Evolutionary conservation across 176 grass and related monocot genomes (phyloP).

Genomic region (Oryza rufipogon): DNA sequence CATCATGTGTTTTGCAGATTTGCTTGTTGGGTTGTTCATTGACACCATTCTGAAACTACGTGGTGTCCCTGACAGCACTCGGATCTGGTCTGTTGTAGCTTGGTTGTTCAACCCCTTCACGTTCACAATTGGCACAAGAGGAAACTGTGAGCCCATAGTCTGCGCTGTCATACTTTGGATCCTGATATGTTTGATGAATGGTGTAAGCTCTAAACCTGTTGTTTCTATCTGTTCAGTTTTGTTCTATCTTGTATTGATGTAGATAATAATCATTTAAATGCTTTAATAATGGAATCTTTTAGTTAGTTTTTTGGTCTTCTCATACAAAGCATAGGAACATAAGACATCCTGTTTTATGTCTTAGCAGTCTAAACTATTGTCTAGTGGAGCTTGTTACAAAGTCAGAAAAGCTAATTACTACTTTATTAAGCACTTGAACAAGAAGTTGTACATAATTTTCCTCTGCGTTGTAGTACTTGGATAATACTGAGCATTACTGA

Average conservation of each 20-base stretch:
- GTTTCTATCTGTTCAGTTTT: constrained; percentile 15
- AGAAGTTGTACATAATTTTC: neutral
- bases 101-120: constrained; percentile 97
- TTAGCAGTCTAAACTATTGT: neutral
- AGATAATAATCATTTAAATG: constrained; percentile 11
- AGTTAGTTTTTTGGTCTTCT: neutral
- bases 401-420: neutral
- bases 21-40: constrained; percentile 78
- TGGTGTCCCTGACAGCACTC: constrained; percentile 59
- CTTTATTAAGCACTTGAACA: constrained; percentile 4
- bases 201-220: constrained; percentile 76
- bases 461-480: neutral
- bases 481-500: neutral
- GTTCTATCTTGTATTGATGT: constrained; percentile 3
- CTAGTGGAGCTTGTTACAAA: neutral
- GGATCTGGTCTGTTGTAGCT: constrained; percentile 69
- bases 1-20: constrained; percentile 61
- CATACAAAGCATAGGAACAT: neutral
- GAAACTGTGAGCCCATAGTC: constrained; percentile 90
- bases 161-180: constrained; percentile 89
- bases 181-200: constrained; percentile 88
- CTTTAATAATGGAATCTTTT: neutral
- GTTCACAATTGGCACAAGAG: constrained; percentile 92
- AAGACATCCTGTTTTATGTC: neutral
- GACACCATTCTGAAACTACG: constrained; percentile 66